A percentile compares a stretch with the other conserved stretches of the same genome.
Evolutionary conservation across 495 filamentous ascomycete species (phyloP).

Genomic region (Penicillium parvum): DNA sequence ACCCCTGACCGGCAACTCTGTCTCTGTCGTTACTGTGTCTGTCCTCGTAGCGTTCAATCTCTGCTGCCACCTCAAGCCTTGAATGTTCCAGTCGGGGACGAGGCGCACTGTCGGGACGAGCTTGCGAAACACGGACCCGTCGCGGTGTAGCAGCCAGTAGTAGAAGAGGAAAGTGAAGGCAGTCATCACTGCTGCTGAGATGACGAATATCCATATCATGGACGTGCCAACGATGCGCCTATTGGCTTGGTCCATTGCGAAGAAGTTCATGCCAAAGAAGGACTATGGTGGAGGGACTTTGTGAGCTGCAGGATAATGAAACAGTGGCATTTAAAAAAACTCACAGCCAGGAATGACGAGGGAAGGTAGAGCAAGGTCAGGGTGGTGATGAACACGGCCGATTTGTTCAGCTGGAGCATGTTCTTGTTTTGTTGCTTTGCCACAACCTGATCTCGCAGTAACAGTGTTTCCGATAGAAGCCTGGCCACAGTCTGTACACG

Average conservation of each 20-base stretch:
- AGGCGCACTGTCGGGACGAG: neutral
- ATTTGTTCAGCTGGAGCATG: conserved; percentile 38
- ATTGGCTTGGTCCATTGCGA: conserved; percentile 23
- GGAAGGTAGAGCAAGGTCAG: conserved; percentile 43
- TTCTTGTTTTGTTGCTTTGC: conserved; percentile 32
- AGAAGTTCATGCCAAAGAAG: conserved; percentile 39
- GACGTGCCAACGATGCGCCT: conserved; percentile 21
- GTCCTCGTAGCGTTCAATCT: neutral
- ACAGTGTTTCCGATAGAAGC: conserved; percentile 34
- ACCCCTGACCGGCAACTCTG: too few relatives aligned
- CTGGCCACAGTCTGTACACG: conserved; percentile 29
- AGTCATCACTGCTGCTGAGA: conserved; percentile 24
- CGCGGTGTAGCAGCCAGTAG: conserved; percentile 3
- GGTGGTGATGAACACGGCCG: conserved; percentile 39
- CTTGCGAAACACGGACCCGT: neutral
- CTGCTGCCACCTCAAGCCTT: neutral
- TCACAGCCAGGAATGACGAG: conserved; percentile 40
- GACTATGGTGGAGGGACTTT: too few relatives aligned
- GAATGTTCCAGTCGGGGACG: neutral
- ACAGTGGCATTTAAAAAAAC: conserved; percentile 10
- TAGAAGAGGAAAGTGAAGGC: conserved; percentile 16
- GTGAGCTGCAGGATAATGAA: too few relatives aligned
- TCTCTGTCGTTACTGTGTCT: neutral
- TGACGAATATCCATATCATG: conserved; percentile 37
- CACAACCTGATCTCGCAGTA: conserved; percentile 34